Evolutionary conservation across 1,284 basidiomycete species (phyloP).

Genomic region (Coniferiporia weirii): DNA sequence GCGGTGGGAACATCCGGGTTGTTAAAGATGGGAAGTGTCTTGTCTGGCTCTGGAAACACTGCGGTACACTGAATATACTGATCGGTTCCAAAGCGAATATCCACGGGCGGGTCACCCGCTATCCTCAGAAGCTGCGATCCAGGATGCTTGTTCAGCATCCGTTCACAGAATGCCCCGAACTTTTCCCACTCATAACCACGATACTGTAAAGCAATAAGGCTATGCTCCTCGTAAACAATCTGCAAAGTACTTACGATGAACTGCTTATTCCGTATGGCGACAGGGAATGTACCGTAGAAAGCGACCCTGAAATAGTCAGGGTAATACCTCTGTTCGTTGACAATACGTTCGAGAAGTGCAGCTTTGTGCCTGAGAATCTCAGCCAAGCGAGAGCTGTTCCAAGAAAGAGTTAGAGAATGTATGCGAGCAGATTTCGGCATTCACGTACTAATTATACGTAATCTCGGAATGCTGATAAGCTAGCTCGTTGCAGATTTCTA

Average conservation of each 20-base stretch:
- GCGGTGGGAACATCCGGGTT: slow-evolving; percentile 80
- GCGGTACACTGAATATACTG: slow-evolving; percentile 88
- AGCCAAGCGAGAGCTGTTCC: slow-evolving; percentile 62
- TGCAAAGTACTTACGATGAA: slow-evolving; percentile 63
- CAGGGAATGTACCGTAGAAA: slow-evolving; percentile 89
- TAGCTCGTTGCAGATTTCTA: slow-evolving; percentile 90
- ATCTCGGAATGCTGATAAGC: slow-evolving; percentile 78
- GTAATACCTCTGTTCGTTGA: slow-evolving; percentile 77
- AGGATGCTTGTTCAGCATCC: slow-evolving; percentile 90
- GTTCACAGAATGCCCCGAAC: slow-evolving; percentile 83
- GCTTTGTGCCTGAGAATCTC: slow-evolving; percentile 86
- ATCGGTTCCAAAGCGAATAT: slow-evolving; percentile 74
- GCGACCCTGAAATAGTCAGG: slow-evolving; percentile 92
- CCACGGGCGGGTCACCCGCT: slow-evolving; percentile 73
- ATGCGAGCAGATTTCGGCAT: background rate
- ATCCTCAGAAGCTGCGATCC: slow-evolving; percentile 78
- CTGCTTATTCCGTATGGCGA: slow-evolving; percentile 77
- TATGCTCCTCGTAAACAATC: slow-evolving; percentile 1
- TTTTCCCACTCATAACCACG: slow-evolving; percentile 92
- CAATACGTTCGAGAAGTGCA: slow-evolving; percentile 76
- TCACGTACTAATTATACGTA: slow-evolving; percentile 85
- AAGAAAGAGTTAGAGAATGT: slow-evolving; percentile 2
- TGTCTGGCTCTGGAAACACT: slow-evolving; percentile 83
- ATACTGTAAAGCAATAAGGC: slow-evolving; percentile 45
- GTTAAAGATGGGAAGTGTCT: slow-evolving; percentile 72